Conservation (phyloP, 2,329 filamentous ascomycete species). For the Cryphonectria radicalis region DNA sequence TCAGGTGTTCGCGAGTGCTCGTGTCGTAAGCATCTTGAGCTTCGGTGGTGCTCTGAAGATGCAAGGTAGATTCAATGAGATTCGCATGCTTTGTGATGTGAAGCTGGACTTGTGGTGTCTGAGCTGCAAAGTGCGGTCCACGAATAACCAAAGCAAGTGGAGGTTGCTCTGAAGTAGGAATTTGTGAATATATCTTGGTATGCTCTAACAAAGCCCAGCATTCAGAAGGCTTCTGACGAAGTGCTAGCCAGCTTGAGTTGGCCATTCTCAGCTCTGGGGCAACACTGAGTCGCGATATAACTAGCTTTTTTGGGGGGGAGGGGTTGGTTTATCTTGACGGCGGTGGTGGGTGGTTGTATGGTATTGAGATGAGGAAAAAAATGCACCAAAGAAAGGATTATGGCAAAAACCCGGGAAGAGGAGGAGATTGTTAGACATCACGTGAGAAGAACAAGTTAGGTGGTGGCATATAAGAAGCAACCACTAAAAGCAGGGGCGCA, state of each 20-base stretch:
- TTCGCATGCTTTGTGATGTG: background rate
- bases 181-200: background rate
- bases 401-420: too few relatives aligned
- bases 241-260: background rate
- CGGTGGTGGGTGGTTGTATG: too few relatives aligned
- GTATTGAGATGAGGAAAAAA: too few relatives aligned
- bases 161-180: background rate
- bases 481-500: too few relatives aligned
- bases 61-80: background rate
- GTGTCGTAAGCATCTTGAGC: background rate
- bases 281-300: too few relatives aligned
- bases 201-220: background rate
- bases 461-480: too few relatives aligned
- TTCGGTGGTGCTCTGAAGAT: background rate
- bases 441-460: too few relatives aligned
- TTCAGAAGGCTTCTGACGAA: background rate
- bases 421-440: too few relatives aligned
- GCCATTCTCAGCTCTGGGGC: too few relatives aligned
- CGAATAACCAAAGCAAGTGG: background rate
- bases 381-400: too few relatives aligned
- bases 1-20: background rate
- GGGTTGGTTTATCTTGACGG: too few relatives aligned
- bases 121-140: background rate
- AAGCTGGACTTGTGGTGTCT: background rate
- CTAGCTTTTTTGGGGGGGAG: too few relatives aligned